Base-by-base conservation (phyloP, 208 protist species). In the Leishmania major region DNA sequence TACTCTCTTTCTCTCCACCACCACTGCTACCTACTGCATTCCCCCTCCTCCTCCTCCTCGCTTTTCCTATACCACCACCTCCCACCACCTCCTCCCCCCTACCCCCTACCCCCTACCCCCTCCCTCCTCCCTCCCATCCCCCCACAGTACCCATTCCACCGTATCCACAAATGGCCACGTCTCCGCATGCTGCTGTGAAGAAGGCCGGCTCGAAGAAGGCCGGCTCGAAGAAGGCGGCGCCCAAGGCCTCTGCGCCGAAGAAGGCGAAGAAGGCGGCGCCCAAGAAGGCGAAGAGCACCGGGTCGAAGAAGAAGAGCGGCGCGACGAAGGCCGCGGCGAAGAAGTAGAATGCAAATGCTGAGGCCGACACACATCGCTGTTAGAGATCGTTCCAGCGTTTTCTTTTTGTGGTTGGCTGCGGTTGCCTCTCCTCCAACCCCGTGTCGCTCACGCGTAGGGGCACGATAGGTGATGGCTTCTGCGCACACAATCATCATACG, bases 181-280 rank as follows among this genome's bases (percentile, higher is more conserved):
- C 80, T 79, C 73, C 80, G 72, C 75, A 72, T 84, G 53, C 67
- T 80, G 51, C 77, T 59, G 13, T 81, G 25, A 86, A 77, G 62
- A 89, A 89, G 77, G 60, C 75, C 47, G 78, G n/a, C n/a, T n/a
- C 69, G 37, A 91, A 80, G 81, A 89, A 82, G 76, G 73, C 83
- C 31, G 71, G 17, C 64, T 47, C 71, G 55, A 80, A 78, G 79
- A 55, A 6, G 49, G 55, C 70, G 28, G 71, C 70, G 45, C 43
- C 35, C 74, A 92, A 89, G 80, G 78, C 83, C 28, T 69, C 84
- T 13, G n/a, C 45, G 13, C 49, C 35, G 45, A 89, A 82, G 86
- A 81, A 79, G 62, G 72, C 75, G 19, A 82, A 83, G 71, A 88
- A 92, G 79, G 76, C 80, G 4, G 73, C 86, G 5, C 75, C 69